Conservation (phyloP, 805 yeast species). For the Saturnispora sanitii region DNA sequence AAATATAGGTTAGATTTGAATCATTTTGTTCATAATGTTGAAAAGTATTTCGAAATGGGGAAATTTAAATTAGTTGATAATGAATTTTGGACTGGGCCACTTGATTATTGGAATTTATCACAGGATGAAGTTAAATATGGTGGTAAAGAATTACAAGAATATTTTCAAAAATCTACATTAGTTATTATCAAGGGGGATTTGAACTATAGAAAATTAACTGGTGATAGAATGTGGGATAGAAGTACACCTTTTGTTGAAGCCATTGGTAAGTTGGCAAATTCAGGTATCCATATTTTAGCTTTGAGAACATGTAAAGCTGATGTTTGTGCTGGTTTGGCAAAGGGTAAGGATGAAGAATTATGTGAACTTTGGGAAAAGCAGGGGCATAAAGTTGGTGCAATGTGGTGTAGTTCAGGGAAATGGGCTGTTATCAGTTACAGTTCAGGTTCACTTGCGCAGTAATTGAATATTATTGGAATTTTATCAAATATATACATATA, state of each 20-base stretch:
- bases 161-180: slow-evolving; percentile 54
- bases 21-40: slow-evolving; percentile 37
- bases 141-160: slow-evolving; percentile 52
- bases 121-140: slow-evolving; percentile 42
- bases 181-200: slow-evolving; percentile 90
- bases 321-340: slow-evolving; percentile 75
- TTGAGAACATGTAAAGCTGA: slow-evolving; percentile 95
- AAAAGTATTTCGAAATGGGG: slow-evolving; percentile 36
- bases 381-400: slow-evolving; percentile 56
- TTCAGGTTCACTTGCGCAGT: no score
- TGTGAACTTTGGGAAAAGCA: slow-evolving; percentile 42
- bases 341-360: slow-evolving; percentile 64
- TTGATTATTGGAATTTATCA: slow-evolving; percentile 64
- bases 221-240: slow-evolving; percentile 81
- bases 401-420: slow-evolving; percentile 85
- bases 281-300: slow-evolving; percentile 58
- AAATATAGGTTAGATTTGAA: slow-evolving; percentile 39
- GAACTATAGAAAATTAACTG: slow-evolving; percentile 89
- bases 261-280: slow-evolving; percentile 53
- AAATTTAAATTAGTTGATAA: slow-evolving; percentile 44
- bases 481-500: no score
- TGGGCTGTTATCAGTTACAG: slow-evolving; percentile 83
- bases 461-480: no score
- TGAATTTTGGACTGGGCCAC: slow-evolving; percentile 79
- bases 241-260: slow-evolving; percentile 67